Percentiles rank a stretch among this genome's conserved stretches.
phyloP scores from a whole-genome alignment of 345 rosid species.

The Geranium brycei region DNA sequence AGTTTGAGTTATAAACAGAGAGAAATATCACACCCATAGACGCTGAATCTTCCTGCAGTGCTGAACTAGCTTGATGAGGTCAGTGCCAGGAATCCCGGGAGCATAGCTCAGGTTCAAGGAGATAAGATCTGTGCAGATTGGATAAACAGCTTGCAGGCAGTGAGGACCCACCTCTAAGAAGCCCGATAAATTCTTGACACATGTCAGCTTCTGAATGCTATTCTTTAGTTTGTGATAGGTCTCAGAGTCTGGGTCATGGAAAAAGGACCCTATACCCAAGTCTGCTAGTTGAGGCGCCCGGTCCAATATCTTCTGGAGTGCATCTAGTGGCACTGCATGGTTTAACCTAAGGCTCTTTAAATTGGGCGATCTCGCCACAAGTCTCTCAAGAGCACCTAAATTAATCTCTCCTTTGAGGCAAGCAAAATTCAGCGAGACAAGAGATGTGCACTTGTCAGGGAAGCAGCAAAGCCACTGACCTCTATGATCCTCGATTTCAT shows the following conservation, averaged over 20 bases:
- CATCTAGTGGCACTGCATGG: constrained; percentile 64
- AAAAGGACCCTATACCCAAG: constrained; percentile 80
- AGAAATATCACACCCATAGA: constrained; percentile 54
- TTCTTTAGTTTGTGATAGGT: constrained; percentile 31
- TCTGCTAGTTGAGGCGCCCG: constrained; percentile 65
- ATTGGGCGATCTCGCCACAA: constrained; percentile 79
- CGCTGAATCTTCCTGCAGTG: constrained; percentile 64
- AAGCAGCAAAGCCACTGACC: constrained; percentile 93
- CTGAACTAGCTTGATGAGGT: constrained; percentile 47
- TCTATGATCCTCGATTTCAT: constrained; percentile 83
- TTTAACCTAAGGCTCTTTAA: constrained; percentile 74
- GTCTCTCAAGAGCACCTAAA: constrained; percentile 64
- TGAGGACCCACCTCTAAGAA: constrained; percentile 60
- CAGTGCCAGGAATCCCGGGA: constrained; percentile 48
- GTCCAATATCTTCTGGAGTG: constrained; percentile 47
- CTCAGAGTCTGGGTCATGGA: constrained; percentile 53
- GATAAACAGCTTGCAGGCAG: constrained; percentile 52
- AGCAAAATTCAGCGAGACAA: constrained; percentile 71
- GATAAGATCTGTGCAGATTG: constrained; percentile 43
- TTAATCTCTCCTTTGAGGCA: constrained; percentile 87
- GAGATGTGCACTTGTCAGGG: constrained; percentile 64
- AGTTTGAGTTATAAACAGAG: no score
- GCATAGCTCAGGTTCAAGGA: constrained; percentile 84
- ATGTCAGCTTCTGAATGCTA: constrained; percentile 38
- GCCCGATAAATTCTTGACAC: constrained; percentile 71